Percentiles rank a stretch among this genome's conserved stretches.
phyloP scores from a whole-genome alignment of 768 basidiomycete species.

The Mycena vitilis region DNA sequence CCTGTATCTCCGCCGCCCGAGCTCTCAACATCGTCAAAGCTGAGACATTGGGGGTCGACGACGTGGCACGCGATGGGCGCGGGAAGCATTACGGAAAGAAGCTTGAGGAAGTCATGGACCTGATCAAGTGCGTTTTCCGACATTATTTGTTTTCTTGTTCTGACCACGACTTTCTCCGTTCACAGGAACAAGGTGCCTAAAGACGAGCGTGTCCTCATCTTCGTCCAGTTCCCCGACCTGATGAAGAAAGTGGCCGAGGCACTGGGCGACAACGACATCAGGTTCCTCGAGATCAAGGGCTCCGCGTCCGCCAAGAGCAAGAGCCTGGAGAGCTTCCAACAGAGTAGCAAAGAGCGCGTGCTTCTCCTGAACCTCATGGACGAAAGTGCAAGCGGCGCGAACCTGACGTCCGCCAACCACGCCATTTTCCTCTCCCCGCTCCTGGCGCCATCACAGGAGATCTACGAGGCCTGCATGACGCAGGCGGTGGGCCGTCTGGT shows the following conservation, averaged over 20 bases:
- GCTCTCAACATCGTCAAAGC: conserved; percentile 86
- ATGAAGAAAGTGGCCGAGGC: conserved; percentile 93
- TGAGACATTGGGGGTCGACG: conserved; percentile 83
- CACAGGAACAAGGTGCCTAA: conserved; percentile 74
- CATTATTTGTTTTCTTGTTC: neutral
- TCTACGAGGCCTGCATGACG: conserved; percentile 86
- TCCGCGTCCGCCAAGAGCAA: conserved; percentile 82
- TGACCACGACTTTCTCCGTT: conserved; percentile 11
- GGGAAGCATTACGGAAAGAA: conserved; percentile 88
- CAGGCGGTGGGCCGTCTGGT: conserved; percentile 88
- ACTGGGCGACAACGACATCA: conserved; percentile 75
- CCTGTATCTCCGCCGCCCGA: conserved; percentile 84
- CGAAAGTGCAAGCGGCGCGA: conserved; percentile 94
- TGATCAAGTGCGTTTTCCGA: conserved; percentile 72
- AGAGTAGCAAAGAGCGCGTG: conserved; percentile 79
- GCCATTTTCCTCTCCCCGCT: conserved; percentile 95
- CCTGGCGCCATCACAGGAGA: conserved; percentile 82
- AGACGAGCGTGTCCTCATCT: conserved; percentile 87
- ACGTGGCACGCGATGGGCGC: conserved; percentile 74
- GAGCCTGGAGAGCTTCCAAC: conserved; percentile 88
- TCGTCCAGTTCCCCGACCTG: conserved; percentile 96
- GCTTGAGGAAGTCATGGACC: conserved; percentile 77
- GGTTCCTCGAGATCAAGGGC: conserved; percentile 85
- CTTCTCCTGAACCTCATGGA: conserved; percentile 93
- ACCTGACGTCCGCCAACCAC: conserved; percentile 93